Conservation (phyloP, 805 yeast genomes). For the Ogataea parapolymorpha region DNA sequence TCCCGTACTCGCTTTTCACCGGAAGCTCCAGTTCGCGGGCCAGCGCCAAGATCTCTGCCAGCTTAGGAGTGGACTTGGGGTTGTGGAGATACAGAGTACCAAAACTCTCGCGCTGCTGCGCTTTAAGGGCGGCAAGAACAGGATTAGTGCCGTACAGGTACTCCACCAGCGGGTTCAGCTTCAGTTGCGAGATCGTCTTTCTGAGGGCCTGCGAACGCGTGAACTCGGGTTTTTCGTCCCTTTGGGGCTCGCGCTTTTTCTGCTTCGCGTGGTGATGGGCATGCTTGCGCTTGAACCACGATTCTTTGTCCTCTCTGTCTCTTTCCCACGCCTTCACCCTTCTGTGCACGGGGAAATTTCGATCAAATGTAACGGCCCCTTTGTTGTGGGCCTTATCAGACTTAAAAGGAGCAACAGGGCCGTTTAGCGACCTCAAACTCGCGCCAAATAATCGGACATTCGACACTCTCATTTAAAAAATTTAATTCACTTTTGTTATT, state of each 20-base stretch:
- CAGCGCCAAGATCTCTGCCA: constrained; percentile 40
- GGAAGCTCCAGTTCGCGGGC: constrained; percentile 44
- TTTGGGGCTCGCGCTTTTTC: constrained; percentile 16
- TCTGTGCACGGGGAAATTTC: constrained; percentile 39
- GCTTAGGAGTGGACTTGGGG: constrained; percentile 30
- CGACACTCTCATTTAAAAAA: constrained; percentile 1
- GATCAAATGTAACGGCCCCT: constrained; percentile 35
- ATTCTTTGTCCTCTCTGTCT: constrained; percentile 57
- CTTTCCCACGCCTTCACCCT: constrained; percentile 63
- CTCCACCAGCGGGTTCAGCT: constrained; percentile 51
- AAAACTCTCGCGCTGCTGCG: constrained; percentile 51
- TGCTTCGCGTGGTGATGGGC: constrained; percentile 62
- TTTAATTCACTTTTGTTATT: not conserved
- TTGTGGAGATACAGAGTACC: constrained; percentile 49
- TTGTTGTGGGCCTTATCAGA: constrained; percentile 1
- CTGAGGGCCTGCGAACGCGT: constrained; percentile 10
- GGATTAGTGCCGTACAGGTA: constrained; percentile 75
- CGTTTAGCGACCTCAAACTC: constrained; percentile 4
- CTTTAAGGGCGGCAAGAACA: constrained; percentile 64
- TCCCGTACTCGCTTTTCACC: constrained; percentile 30
- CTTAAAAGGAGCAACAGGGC: constrained; percentile 31
- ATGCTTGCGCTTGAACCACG: constrained; percentile 57
- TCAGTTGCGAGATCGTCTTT: constrained; percentile 15
- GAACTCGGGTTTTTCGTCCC: not conserved
- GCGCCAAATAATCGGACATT: not conserved